Base-by-base conservation (phyloP, 345 rosid species). In the Sisymbrium altissimum region DNA sequence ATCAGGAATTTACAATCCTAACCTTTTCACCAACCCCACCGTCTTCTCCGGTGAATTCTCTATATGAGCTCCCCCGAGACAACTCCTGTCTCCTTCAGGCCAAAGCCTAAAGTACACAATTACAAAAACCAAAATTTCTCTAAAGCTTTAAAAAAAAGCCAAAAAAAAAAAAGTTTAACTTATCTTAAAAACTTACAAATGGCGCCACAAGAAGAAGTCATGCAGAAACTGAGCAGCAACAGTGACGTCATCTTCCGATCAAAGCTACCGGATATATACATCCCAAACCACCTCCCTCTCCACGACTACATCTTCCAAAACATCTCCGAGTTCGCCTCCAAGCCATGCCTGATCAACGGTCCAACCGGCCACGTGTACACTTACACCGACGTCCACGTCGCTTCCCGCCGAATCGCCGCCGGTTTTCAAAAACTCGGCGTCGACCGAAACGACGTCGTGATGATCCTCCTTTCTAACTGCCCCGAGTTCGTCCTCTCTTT, bases 341-440 rank as follows among this genome's bases (percentile, higher is more conserved):
- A 83, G 21, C 96, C 97, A 0, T 92, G 96, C 64, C 12, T 95
- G 43, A 95, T 95, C 86, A 81, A 87, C 58, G 93, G 89, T 19
- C 55, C 87, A 12, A 87, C 93, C 48, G 97, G 96, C 3, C 60
- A 73, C 1, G 44, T 81, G 25, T 79, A 77, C 82, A 85, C 92
- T 41, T 92, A 87, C 77, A 67, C 82, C 5, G 96, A 95, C 3
- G 97, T 92, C n/a, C 87, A 95, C 43, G 82, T 81, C 60, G 81
- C 73, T 3, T 70, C 93, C n/a, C 88, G 97, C 3, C 72, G 52
- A 39, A 78, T 88, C 18, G 95, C 89, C 11, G 41, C 90, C 2
- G 92, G 88, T 29, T 82, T 92, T 19, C 10, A 78, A 61, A 80
- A 77, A 21, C 74, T 88, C 2, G 97, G 96, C 32, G 30, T 95